Evolutionary conservation across 2,329 filamentous ascomycete species (phyloP).

Genomic region (Penicillium glabrum): DNA sequence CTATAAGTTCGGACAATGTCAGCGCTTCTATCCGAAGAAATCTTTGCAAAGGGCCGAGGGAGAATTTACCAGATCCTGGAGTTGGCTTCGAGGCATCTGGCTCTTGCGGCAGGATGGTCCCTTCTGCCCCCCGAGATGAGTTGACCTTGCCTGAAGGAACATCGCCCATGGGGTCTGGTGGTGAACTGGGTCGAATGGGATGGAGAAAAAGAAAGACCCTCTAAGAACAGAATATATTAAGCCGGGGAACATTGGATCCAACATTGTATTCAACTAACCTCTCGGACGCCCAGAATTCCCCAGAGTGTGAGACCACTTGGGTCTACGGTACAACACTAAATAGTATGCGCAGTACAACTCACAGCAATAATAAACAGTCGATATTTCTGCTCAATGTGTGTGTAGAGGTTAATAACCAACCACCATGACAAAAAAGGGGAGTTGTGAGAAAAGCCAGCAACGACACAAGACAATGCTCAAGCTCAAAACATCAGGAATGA

Average conservation of each 20-base stretch:
- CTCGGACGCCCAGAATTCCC: not conserved
- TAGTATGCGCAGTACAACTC: not conserved
- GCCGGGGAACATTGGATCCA: not conserved
- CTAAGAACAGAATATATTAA: not conserved
- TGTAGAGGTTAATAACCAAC: not conserved
- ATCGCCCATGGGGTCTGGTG: slow-evolving; percentile 29
- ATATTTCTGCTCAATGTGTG: not conserved
- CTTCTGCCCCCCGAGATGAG: slow-evolving; percentile 16
- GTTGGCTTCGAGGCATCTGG: slow-evolving; percentile 5
- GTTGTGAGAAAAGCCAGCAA: not conserved
- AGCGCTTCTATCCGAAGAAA: not conserved
- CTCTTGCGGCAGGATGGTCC: slow-evolving; percentile 9
- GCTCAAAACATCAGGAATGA: not conserved
- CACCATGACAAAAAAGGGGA: not conserved
- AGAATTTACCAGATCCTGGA: slow-evolving; percentile 13
- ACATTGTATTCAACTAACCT: slow-evolving; percentile 3
- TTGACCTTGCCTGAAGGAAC: slow-evolving; percentile 23
- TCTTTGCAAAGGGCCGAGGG: not conserved
- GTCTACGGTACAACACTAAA: not conserved
- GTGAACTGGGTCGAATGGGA: not conserved
- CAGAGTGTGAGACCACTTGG: slow-evolving; percentile 1
- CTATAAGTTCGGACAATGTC: slow-evolving; percentile 1
- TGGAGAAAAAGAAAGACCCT: not conserved
- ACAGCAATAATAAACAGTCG: not conserved
- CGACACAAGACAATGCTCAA: not conserved